Percentiles rank a stretch among this genome's conserved stretches.
Conservation (phyloP, 805 yeast genomes). For the Lipomyces kockii region DNA sequence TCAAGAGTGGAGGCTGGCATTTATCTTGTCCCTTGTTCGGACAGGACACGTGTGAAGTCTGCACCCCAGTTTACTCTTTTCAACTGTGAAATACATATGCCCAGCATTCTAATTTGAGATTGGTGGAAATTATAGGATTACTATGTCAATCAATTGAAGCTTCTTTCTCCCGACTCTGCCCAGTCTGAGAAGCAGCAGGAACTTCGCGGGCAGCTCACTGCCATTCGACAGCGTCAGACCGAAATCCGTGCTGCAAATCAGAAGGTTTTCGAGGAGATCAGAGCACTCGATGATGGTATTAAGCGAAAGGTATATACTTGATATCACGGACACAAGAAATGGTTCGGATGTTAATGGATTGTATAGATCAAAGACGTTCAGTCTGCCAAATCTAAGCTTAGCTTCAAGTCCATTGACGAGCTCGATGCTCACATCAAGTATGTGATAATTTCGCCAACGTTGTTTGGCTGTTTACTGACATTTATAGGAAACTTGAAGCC, state of each 20-base stretch:
- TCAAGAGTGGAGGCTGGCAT: background rate
- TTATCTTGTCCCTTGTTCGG: background rate
- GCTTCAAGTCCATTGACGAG: slow-evolving; percentile 54
- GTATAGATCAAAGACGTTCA: slow-evolving; percentile 67
- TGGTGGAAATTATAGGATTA: slow-evolving; percentile 15
- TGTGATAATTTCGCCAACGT: background rate
- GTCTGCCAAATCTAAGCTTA: slow-evolving; percentile 69
- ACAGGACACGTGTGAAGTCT: background rate
- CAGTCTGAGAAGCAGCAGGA: slow-evolving; percentile 31
- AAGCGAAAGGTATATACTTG: slow-evolving; percentile 48
- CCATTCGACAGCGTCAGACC: slow-evolving; percentile 28
- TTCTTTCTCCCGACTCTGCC: slow-evolving; percentile 26
- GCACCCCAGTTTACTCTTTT: background rate
- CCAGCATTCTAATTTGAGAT: background rate
- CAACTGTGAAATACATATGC: background rate
- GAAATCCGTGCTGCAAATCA: slow-evolving; percentile 34
- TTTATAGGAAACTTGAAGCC: slow-evolving; percentile 57
- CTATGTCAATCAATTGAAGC: slow-evolving; percentile 31
- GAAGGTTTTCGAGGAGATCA: slow-evolving; percentile 64
- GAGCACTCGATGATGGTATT: slow-evolving; percentile 66
- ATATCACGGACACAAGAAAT: background rate
- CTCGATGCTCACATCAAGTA: slow-evolving; percentile 34
- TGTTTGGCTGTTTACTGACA: background rate
- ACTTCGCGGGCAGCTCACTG: slow-evolving; percentile 24
- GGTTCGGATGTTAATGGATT: background rate